Base-by-base conservation (phyloP, 2,329 filamentous ascomycete species). In the Colletotrichum tropicicola region DNA sequence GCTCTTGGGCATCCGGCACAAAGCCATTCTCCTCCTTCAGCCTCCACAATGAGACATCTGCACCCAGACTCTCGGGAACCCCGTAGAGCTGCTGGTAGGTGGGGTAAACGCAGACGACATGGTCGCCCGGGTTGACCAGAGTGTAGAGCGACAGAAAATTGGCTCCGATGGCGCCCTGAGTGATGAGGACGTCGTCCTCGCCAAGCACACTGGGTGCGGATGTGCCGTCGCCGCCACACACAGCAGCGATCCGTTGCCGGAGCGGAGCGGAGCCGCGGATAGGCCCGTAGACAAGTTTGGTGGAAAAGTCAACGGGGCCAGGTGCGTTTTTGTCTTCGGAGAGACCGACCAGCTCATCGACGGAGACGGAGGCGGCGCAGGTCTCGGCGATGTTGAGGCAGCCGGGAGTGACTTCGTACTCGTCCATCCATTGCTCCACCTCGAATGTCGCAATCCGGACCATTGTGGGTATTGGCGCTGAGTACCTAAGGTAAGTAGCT, bases 81-180 rank as follows among this genome's bases (percentile, higher is more conserved):
- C 87, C 80, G 72, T 94, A 94, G 1, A 96, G 83, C 71, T 94
- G 92, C 74, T 94, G 91, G 72, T 94, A 95, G 1, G 92, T 93
- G 15, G 93, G 93, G 73, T 93, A 91, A 62, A 94, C 90, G 73
- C 91, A 94, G 66, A 96, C 87, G 56, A 94, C 90, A 82, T 96
- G 93, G 73, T 95, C 92, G 1, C 89, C 91, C 0, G 88, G 85
- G 0, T 86, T 85, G 6, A 94, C 75, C 7, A 94, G 80, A 1
- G 89, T 82, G 75, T 94, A 93, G 9, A 94, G 85, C 10, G 89
- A 78, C 8, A 94, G 79, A 70, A 92, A 91, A 72, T 96, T 96
- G 7, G 92, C 92, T 12, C 88, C 83, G 47, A 95, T 94, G 15
- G 92, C 92, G 12, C 92, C 93, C 15, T 89, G 86, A 0, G 91